Base-by-base conservation (phyloP, 2,329 filamentous ascomycete species). In the Drechslerella stenobrocha region DNA sequence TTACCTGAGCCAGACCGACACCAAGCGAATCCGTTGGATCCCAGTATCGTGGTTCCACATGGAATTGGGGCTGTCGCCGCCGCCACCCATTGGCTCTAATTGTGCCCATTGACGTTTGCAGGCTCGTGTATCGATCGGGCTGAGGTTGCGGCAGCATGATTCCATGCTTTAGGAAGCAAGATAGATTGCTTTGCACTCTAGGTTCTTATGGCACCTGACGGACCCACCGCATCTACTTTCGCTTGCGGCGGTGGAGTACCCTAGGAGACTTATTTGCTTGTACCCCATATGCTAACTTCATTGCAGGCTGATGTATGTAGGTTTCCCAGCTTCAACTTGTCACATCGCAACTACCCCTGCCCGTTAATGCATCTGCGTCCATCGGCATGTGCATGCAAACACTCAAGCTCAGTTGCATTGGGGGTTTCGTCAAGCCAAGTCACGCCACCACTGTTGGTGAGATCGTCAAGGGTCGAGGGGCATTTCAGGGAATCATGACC, bases 91-190 rank as follows among this genome's bases (percentile, higher is more conserved):
- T n/a, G 4, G n/a, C 34, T 37, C 15, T n/a, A 37, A 11, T 37
- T 4, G 8, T 6, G 8, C 30, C 8, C 6, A 37, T 13, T 18
- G 37, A 42, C 18, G 37, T 42, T 42, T 42, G 18, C 37, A 42
- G 13, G 37, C 37, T 42, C 37, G 37, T 42, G 37, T 18, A 20
- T 42, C 37, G 22, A 9, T 37, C 34, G 15, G 34, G 34, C 34
- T 37, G 34, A 37, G 4, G 8, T 13, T 5, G 8, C 13, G 15
- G 6, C 34, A 4, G 11, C 4, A 4, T 18, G 15, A 18, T 20
- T 42, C 37, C n/a, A 42, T 42, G 37, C 37, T 18, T 20, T 42
- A 20, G 15, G 28, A 9, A 37, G 9, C 9, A 13, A 42, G 22
- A 5, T 42, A 3, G 37, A 42, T 20, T n/a, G 37, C 8, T 5